Conservation (phyloP, 768 basidiomycete species). For the Tylopilus intermedius region DNA sequence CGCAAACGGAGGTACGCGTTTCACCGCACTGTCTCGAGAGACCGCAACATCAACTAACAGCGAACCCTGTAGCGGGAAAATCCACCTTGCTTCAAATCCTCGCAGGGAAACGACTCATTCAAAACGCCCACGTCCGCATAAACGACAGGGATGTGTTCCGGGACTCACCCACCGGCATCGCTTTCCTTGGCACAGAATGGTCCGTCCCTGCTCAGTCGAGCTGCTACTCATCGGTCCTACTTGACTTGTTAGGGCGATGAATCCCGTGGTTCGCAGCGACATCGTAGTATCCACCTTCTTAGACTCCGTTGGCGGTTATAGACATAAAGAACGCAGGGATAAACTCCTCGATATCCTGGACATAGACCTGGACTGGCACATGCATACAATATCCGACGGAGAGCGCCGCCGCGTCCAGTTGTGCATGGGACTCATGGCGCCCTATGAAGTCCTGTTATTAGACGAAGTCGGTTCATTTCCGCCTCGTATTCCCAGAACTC, state of each 20-base stretch:
- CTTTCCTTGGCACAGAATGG: slow-evolving; percentile 95
- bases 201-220: slow-evolving; percentile 29
- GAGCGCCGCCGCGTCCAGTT: slow-evolving; percentile 92
- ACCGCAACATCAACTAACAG: not conserved
- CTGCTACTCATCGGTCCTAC: not conserved
- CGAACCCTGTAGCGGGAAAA: slow-evolving; percentile 64
- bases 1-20: slow-evolving; percentile 80
- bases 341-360: slow-evolving; percentile 85
- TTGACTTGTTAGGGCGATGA: slow-evolving; percentile 73
- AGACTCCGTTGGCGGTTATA: slow-evolving; percentile 96
- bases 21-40: not conserved
- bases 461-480: slow-evolving; percentile 65
- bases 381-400: slow-evolving; percentile 95
- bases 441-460: slow-evolving; percentile 89
- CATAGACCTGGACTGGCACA: slow-evolving; percentile 93
- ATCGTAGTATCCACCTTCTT: slow-evolving; percentile 90
- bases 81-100: slow-evolving; percentile 93
- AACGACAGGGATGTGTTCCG: slow-evolving; percentile 86
- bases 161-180: slow-evolving; percentile 74
- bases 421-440: slow-evolving; percentile 91
- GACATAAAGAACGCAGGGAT: slow-evolving; percentile 86
- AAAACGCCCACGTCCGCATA: slow-evolving; percentile 59
- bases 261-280: slow-evolving; percentile 91
- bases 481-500: not conserved
- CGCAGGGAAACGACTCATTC: slow-evolving; percentile 84